These are phyloP conservation scores for Madurella fahalii DNA, from an alignment of 2,329 filamentous ascomycete genomes.

Conservation along the genomic window DNA sequence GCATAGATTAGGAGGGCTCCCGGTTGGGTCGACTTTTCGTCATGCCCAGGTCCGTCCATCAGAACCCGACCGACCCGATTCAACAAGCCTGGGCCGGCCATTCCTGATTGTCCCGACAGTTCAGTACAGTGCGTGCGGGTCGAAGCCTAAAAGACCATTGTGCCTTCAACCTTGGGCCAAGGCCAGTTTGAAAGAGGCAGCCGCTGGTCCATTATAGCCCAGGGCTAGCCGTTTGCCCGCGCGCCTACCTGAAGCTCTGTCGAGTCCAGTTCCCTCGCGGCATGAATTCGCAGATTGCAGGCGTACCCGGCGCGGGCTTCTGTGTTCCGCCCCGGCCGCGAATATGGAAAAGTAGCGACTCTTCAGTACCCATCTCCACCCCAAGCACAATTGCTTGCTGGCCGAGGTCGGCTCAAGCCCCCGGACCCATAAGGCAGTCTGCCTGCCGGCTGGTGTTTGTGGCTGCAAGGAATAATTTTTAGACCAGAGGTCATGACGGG, in stretches of 20 bases:
- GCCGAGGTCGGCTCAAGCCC: not conserved
- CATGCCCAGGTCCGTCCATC: not conserved
- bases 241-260: not conserved
- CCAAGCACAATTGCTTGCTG: not conserved
- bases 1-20: not conserved
- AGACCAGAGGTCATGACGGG: not conserved
- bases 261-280: not conserved
- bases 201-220: not conserved
- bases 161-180: not conserved
- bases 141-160: not conserved
- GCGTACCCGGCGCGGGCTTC: constrained; percentile 6
- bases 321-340: constrained; percentile 10
- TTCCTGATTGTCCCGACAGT: not conserved
- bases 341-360: constrained; percentile 8
- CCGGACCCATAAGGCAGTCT: not conserved
- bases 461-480: constrained; percentile 7
- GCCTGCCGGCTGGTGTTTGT: not conserved
- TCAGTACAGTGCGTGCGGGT: too few relatives aligned
- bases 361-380: not conserved
- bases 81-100: constrained; percentile 4
- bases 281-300: constrained; percentile 18
- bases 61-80: not conserved
- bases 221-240: not conserved
- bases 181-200: not conserved
- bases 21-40: not conserved